A percentile compares a stretch with the other conserved stretches of the same genome.
phyloP scores from a whole-genome alignment of 495 filamentous ascomycete genomes.

The Penicillium daleae region DNA sequence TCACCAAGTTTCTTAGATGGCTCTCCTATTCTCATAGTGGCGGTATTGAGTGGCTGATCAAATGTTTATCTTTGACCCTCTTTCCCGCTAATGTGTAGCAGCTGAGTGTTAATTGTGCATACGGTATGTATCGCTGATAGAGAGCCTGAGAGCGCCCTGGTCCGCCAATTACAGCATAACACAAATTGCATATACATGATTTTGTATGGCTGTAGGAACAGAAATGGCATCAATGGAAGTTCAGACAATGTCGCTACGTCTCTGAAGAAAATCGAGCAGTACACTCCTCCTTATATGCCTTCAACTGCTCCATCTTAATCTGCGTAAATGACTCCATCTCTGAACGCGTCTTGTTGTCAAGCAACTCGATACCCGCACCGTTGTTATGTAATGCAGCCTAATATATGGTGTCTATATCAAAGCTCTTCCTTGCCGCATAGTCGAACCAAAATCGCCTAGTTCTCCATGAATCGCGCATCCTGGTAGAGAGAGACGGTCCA shows the following conservation, averaged over 20 bases:
- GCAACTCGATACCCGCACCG: constrained; percentile 32
- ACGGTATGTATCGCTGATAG: no score
- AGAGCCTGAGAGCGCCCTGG: no score
- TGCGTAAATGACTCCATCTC: constrained; percentile 33
- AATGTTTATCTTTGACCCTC: not conserved
- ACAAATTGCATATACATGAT: no score
- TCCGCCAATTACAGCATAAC: no score
- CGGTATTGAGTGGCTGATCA: not conserved
- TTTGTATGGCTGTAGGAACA: no score
- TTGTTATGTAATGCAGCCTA: constrained; percentile 40
- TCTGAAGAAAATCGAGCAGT: constrained; percentile 29
- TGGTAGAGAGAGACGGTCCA: constrained; percentile 34
- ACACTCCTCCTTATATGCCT: constrained; percentile 39
- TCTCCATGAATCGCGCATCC: constrained; percentile 45
- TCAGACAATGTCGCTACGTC: no score
- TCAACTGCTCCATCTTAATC: constrained; percentile 38
- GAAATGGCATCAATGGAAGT: no score
- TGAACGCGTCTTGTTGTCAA: constrained; percentile 35
- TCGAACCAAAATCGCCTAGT: constrained; percentile 49
- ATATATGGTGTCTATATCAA: constrained; percentile 47
- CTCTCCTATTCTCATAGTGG: not conserved
- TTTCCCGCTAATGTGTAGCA: not conserved
- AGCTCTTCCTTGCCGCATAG: constrained; percentile 44
- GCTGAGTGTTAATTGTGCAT: no score
- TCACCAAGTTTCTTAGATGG: not conserved